Base-by-base conservation (phyloP, 345 rosid genomes). In the Isatis tinctoria region DNA sequence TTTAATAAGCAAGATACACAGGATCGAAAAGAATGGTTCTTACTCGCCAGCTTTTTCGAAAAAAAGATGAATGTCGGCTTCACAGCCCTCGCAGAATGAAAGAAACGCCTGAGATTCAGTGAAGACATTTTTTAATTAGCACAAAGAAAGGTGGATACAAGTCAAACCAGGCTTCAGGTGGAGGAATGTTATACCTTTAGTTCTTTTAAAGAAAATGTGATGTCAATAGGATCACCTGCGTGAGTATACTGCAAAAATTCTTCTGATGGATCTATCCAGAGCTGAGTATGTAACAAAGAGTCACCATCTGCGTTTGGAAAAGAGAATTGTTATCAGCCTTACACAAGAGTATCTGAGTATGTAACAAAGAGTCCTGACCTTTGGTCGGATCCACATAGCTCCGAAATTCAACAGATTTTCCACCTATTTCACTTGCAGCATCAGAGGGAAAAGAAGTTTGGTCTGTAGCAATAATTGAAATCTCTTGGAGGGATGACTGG, bases 401-500 rank as follows among this genome's bases (percentile, higher is more conserved):
- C 74, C 93, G 86, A 52, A 92, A 86, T 75, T 95, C 99, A 77
- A 90, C 98, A 78, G 98, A 87, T 81, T 95, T 90, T 53, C 98
- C 97, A 60, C 96, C 98, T 17, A 87, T 86, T 79, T 88, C 89
- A 80, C 82, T 85, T 41, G 74, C 92, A 83, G 79, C 84, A 85
- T 92, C 94, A 32, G 94, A 82, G 74, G 96, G 91, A 43, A 75
- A 64, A 30, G 86, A 80, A 48, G 75, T 65, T 20, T 82, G 82
- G 66, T 92, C 97, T 16, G 99, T 95, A 56, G 98, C 92, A 68
- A 95, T 87, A 48, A 92, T 77, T 57, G 97, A 88, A 54, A 92
- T 95, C 86, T 90, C 99, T 78, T 88, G 98, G 78, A 95, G 99
- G 67, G 98, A 88, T 78, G 98, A 87, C 76, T 92, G 99, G 77